Evolutionary conservation across 2,329 filamentous ascomycete genomes (phyloP), one percentile per base, ranked within the genome.

Genomic region (Arthrinium puccinioides): DNA sequence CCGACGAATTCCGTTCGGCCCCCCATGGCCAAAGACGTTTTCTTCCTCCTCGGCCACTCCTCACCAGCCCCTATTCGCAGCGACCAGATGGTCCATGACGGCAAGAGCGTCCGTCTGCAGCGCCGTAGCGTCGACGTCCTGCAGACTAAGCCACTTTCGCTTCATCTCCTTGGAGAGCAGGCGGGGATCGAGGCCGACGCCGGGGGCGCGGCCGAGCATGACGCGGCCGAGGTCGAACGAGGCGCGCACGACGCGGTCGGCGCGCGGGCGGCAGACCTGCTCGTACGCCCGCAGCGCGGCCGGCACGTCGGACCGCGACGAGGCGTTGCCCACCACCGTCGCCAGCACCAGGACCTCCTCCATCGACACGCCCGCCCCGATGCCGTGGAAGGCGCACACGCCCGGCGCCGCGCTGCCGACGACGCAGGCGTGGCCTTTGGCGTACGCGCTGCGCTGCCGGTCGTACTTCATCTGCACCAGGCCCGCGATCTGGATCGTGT

Each of bases 401-500:
- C 47, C 49, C 32, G 52, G 49, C 2, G 54, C 53, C 0, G 52
- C 46, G 32, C 50, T 47, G 21, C 50, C 52, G 18, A 56, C 42
- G 9, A 57, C 42, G 16, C 42, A 49, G 14, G 47, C 45, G 30
- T 49, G 50, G 2, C 36, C 38, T 3, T 42, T 45, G 3, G 45
- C 46, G 37, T 52, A 55, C 3, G 45, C 39, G 11, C 21, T 29
- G 28, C 51, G 48, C 25, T 52, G 46, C n/a, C n/a, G n/a, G n/a
- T n/a, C n/a, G n/a, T n/a, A n/a, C n/a, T n/a, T n/a, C 34, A 52
- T 47, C 19, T 53, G 49, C 15, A 46, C 49, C 19, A 56, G 45
- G 1, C 49, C 52, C 3, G 54, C 43, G 19, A 57, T 45, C 25
- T 56, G 54, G 13, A 57, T 47, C 1, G 55, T 57, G 29, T 56